Conservation (phyloP, 2,329 filamentous ascomycete genomes). For the Fusarium liriodendri region DNA sequence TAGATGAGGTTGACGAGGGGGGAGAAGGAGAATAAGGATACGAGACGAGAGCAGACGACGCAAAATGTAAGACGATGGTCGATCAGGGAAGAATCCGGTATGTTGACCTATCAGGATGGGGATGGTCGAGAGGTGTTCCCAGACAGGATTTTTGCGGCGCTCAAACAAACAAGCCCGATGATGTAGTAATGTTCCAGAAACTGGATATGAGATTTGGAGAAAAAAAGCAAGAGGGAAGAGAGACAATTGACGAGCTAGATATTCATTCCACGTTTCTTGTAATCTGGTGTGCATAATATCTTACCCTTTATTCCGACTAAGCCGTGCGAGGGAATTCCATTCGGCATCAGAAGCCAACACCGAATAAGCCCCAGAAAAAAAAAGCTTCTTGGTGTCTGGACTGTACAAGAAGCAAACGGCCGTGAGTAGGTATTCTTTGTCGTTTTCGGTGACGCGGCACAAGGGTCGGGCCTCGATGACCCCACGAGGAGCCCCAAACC, state of each 20-base stretch:
- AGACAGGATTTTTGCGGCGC: conserved; percentile 30
- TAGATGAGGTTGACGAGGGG: conserved; percentile 11
- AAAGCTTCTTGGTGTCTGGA: neutral
- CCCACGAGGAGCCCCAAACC: conserved; percentile 1
- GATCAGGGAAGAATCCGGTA: conserved; percentile 10
- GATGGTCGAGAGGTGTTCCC: neutral
- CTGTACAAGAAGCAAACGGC: neutral
- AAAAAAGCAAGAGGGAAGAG: neutral
- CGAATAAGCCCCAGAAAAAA: neutral
- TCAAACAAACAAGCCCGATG: conserved; percentile 10
- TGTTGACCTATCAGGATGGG: conserved; percentile 11
- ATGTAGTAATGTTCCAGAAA: conserved; percentile 22
- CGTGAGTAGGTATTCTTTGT: neutral
- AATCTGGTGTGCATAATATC: neutral
- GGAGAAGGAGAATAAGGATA: conserved; percentile 4
- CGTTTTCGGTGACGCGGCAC: conserved; percentile 35
- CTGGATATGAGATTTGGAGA: neutral
- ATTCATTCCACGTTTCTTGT: conserved; percentile 1
- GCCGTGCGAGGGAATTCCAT: neutral
- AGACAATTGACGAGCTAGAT: neutral
- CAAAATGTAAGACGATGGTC: neutral
- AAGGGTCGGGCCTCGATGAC: neutral
- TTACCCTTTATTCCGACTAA: neutral
- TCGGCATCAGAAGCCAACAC: conserved; percentile 11
- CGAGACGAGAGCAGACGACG: conserved; percentile 4